Base-by-base conservation (phyloP, 805 yeast species). In the Starmerella scarabaei region DNA sequence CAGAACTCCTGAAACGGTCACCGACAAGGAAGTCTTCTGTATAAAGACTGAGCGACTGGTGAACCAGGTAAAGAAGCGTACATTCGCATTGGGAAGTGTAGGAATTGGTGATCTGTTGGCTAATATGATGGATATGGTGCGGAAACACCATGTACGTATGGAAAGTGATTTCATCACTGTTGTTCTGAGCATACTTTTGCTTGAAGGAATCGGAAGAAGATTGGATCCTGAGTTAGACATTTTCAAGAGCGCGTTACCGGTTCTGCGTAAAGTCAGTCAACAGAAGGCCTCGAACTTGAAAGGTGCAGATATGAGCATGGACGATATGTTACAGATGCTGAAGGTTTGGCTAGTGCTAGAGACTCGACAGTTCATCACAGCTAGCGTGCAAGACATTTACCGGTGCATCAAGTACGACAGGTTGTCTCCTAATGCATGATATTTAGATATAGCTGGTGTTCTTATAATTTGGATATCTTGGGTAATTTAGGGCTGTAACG, bases 141-240 rank as follows among this genome's bases (percentile, higher is more conserved):
- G 97, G 45, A 65, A 67, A 9, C 98, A 91, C 59, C 99, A 91
- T 59, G 98, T 91, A 18, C 70, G 95, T 55, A 81, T 91, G 94
- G 99, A 91, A 56, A 93, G 94, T 5, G 98, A 91, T 59, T 91
- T 91, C 55, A 77, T 91, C 32, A 84, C 94, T 23, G 94, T 91
- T 19, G 80, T 91, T n/a, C 84, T 91, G 24, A 94, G 97, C 1
- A 85, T 91, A 19, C 62, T 91, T 40, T 65, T 91, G 40, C 63
- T 91, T 42, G 98, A 91, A 60, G 99, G 99, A 9, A 80, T 91
- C 39, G 97, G 98, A 17, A 69, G 97, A 55, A 94, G 80, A 59
- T 66, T 91, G 40, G 94, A 91, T 59, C 96, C 97, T 2, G 76
- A 84, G 32, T 67, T 91, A 53, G 98, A 91, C 62, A 69, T 91